Evolutionary conservation across 2,329 filamentous ascomycete genomes (phyloP).

Genomic region (Xylariaceae sp.): DNA sequence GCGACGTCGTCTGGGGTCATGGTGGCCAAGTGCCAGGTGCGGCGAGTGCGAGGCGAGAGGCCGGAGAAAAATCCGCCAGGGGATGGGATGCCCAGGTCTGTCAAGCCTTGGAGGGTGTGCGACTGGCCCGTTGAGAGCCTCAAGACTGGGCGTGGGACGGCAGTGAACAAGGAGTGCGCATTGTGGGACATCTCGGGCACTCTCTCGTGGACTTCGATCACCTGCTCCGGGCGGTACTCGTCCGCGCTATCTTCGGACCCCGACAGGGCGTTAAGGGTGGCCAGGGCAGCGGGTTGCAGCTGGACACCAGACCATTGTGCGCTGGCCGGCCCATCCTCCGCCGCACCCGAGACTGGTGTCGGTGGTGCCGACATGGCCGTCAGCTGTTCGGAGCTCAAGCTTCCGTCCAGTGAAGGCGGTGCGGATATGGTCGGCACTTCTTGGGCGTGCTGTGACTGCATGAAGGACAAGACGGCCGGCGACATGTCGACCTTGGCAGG

Average conservation of each 20-base stretch:
- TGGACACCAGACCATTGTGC: conserved; percentile 65
- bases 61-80: conserved; percentile 88
- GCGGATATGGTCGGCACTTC: conserved; percentile 68
- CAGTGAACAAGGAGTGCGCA: conserved; percentile 42
- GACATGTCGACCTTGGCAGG: conserved; percentile 67
- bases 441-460: conserved; percentile 54
- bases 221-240: conserved; percentile 51
- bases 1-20: conserved; percentile 44
- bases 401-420: conserved; percentile 84
- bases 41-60: conserved; percentile 64
- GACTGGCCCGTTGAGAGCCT: conserved; percentile 42
- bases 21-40: conserved; percentile 68
- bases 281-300: conserved; percentile 73
- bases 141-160: conserved; percentile 25
- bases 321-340: conserved; percentile 42
- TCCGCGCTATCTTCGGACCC: conserved; percentile 48
- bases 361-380: conserved; percentile 75
- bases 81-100: conserved; percentile 79
- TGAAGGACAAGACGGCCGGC: conserved; percentile 63
- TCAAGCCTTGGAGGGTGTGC: conserved; percentile 62
- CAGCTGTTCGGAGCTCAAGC: conserved; percentile 79
- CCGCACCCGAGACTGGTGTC: conserved; percentile 64
- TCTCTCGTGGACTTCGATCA: conserved; percentile 42
- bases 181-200: conserved; percentile 46
- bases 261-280: conserved; percentile 69